Evolutionary conservation across 345 rosid species (phyloP), one percentile per base, ranked within the genome.

Genomic region (Moricandia arvensis): DNA sequence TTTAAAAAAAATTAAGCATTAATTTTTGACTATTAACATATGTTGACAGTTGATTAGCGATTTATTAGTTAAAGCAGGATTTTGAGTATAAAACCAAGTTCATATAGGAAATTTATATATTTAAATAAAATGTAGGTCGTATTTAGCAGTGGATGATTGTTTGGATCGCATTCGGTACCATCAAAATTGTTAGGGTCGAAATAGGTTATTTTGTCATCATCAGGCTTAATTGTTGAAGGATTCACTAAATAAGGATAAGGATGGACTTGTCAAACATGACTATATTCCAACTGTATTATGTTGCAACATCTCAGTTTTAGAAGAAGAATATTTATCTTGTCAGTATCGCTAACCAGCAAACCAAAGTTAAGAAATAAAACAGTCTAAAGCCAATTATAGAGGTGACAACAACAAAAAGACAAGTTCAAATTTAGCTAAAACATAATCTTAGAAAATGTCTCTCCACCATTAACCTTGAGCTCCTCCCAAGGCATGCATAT

Each of bases 391-490:
- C 73, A 71, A 78, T 72, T 33, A 78, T 78, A 72, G 80, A 65
- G 29, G 62, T 77, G 34, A 27, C 35, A 71, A 71, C 72, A 57
- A 43, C 6, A 55, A 35, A 58, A 58, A 58, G 43, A 26, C 34
- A 59, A 37, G 73, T 59, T 37, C 77, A 78, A 72, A 78, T 78
- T 72, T 78, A 72, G 81, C 63, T 49, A 45, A 18, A 54, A 58
- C 41, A 29, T 51, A 55, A 54, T 31, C 64, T 71, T 35, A 26
- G 76, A 58, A 66, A 78, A 66, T 37, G 34, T 51, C 68, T 72
- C 57, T 66, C 38, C 64, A 72, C 81, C 81, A 72, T 49, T 66
- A 66, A 60, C 59, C 41, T 78, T 18, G 26, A 71, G 18, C 13
- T 17, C 11, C 35, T 71, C 68, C 66, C 61, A 26, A 34, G 11